Base-by-base conservation (phyloP, 371 early-diverging fungal species). In the Catenaria anguillulae region DNA sequence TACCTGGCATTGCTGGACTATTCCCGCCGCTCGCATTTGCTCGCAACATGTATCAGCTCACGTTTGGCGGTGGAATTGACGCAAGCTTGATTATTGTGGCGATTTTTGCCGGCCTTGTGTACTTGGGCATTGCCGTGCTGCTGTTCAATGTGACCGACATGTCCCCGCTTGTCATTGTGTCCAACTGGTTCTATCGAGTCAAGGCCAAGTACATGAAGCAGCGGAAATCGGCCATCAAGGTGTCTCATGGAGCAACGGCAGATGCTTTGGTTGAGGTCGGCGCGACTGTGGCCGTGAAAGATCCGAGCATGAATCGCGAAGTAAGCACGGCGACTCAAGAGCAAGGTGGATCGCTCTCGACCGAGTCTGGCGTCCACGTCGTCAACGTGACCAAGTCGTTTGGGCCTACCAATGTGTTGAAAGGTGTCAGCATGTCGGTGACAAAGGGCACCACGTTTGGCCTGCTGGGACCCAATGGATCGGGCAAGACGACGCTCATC, bases 11-110 rank as follows among this genome's bases (percentile, higher is more conserved):
- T 2, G 34, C 31, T 4, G n/a, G 15, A 8, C 34, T 58, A 36
- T 58, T 58, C 58, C 36, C 58, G 35, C 58, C 58, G 26, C n/a
- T 58, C 12, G 15, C 58, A 26, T 42, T 58, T 24, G 19, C 34
- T 1, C 19, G 13, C 35, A 24, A n/a, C 29, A 33, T 58, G 24
- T 10, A 29, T 2, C 4, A 2, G 45, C 21, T 43, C 19, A 21
- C 21, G 19, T 43, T 2, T 17, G 45, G 45, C 45, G 45, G 45
- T 17, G 45, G 45, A 12, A 17, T 43, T 17, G 17, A 43, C 19
- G 3, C 10, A 3, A 3, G 45, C 19, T 17, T 21, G 45, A 2
- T 17, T 23, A 8, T 21, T 3, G 45, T 4, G 10, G 3, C 10
- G 19, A 43, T 8, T 17, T 2, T 43, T 17, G 45, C 45, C 45